phyloP scores from a whole-genome alignment of 257 asterid genomes.

The Orobanche coerulescens region DNA sequence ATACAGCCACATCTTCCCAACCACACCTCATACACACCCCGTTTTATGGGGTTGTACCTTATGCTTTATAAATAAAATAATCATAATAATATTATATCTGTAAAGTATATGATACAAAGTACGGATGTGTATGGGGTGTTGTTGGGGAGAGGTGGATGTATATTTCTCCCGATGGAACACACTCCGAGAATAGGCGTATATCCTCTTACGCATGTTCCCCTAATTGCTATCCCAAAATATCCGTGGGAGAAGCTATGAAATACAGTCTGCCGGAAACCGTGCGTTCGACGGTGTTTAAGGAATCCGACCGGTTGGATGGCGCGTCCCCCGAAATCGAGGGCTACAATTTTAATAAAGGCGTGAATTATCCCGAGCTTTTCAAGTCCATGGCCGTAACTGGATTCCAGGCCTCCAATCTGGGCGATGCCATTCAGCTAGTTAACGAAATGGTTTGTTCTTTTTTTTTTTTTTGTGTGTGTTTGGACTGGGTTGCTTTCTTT shows the following conservation, averaged over 20 bases:
- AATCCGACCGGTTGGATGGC: constrained; percentile 60
- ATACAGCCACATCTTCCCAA: too few relatives aligned
- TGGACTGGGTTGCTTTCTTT: background rate
- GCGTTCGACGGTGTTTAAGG: constrained; percentile 53
- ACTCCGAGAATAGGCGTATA: too few relatives aligned
- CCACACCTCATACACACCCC: too few relatives aligned
- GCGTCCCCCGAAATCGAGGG: constrained; percentile 51
- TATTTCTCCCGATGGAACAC: too few relatives aligned
- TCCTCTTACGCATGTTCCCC: too few relatives aligned
- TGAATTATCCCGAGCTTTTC: constrained; percentile 54
- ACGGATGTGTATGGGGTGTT: too few relatives aligned
- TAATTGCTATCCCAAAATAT: too few relatives aligned
- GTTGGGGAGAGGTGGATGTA: too few relatives aligned
- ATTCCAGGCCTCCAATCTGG: constrained; percentile 91
- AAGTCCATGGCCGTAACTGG: constrained; percentile 74
- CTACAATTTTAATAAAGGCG: constrained; percentile 81
- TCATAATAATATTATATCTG: too few relatives aligned
- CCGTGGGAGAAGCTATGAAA: constrained; percentile 39
- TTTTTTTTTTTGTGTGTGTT: background rate
- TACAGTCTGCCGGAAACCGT: constrained; percentile 38
- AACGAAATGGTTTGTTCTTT: constrained; percentile 63
- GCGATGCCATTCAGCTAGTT: constrained; percentile 75
- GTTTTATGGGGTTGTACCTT: too few relatives aligned
- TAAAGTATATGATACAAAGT: too few relatives aligned
- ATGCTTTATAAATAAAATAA: too few relatives aligned